Evolutionary conservation across 202 grass and related monocot species (phyloP).

Genomic region (Panicum virgatum): DNA sequence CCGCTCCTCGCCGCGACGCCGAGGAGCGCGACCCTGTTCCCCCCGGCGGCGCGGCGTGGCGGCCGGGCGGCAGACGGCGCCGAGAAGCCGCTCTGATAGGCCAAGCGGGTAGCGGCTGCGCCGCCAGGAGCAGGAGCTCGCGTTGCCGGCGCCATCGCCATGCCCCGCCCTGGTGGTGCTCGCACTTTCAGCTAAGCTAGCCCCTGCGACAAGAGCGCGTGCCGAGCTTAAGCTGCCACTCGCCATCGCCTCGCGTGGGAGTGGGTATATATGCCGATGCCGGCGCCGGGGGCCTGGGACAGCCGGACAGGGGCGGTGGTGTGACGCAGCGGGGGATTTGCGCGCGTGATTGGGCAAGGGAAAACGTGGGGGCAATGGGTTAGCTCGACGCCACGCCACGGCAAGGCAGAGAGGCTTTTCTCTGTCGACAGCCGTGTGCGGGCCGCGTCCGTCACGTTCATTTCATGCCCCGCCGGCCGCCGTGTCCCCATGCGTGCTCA

Average conservation of each 20-base stretch:
- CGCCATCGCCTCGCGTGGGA: not conserved
- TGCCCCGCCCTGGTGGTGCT: not conserved
- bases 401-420: not conserved
- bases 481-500: too few species aligned
- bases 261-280: not conserved
- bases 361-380: constrained; percentile 42
- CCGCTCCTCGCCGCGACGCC: constrained; percentile 9
- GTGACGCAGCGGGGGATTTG: not conserved
- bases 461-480: not conserved
- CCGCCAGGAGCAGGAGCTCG: not conserved
- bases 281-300: not conserved
- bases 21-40: not conserved
- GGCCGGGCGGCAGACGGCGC: not conserved
- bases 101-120: not conserved
- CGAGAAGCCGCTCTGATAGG: not conserved
- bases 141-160: constrained; percentile 19
- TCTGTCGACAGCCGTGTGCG: constrained; percentile 29
- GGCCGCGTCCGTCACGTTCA: constrained; percentile 27
- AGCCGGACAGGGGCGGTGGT: not conserved
- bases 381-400: constrained; percentile 26
- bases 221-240: not conserved
- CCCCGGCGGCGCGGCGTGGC: not conserved
- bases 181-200: not conserved
- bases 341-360: constrained; percentile 29
- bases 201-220: not conserved